These are phyloP conservation scores for Neurospora crassa DNA, from an alignment of 2,329 filamentous ascomycete species.

Conservation along the genomic window DNA sequence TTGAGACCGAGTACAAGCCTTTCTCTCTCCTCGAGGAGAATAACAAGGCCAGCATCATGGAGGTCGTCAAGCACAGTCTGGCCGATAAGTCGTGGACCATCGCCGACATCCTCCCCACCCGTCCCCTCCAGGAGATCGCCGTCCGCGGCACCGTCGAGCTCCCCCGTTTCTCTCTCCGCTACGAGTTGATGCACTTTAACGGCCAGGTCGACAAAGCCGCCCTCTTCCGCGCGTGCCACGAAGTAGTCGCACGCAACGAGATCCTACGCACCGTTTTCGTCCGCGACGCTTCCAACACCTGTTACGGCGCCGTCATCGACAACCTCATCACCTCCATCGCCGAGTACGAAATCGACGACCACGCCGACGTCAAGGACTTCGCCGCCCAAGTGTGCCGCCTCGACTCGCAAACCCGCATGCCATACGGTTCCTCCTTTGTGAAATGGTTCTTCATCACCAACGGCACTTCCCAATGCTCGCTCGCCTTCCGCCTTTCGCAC, in stretches of 20 bases:
- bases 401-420: slow-evolving; percentile 46
- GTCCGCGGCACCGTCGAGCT: slow-evolving; percentile 46
- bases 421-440: slow-evolving; percentile 49
- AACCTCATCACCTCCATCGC: slow-evolving; percentile 38
- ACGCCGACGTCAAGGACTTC: slow-evolving; percentile 39
- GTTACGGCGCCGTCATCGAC: slow-evolving; percentile 49
- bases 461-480: slow-evolving; percentile 24
- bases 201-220: slow-evolving; percentile 36
- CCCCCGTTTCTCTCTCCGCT: slow-evolving; percentile 53
- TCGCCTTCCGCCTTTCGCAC: slow-evolving; percentile 56
- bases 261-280: slow-evolving; percentile 59
- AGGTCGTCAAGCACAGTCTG: slow-evolving; percentile 41
- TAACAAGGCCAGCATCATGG: slow-evolving; percentile 34
- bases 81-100: slow-evolving; percentile 41
- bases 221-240: slow-evolving; percentile 39
- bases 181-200: slow-evolving; percentile 55
- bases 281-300: slow-evolving; percentile 28
- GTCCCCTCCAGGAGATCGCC: slow-evolving; percentile 50
- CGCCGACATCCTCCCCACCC: slow-evolving; percentile 45
- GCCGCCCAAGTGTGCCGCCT: slow-evolving; percentile 42
- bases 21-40: slow-evolving; percentile 39
- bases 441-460: slow-evolving; percentile 44
- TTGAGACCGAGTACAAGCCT: slow-evolving; percentile 22
- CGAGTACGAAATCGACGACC: slow-evolving; percentile 43
- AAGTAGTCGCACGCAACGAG: slow-evolving; percentile 51